Percentiles rank a stretch among this genome's conserved stretches.
Conservation (phyloP, 108 stramenopile genomes). For the Cylindrotheca closterium region DNA sequence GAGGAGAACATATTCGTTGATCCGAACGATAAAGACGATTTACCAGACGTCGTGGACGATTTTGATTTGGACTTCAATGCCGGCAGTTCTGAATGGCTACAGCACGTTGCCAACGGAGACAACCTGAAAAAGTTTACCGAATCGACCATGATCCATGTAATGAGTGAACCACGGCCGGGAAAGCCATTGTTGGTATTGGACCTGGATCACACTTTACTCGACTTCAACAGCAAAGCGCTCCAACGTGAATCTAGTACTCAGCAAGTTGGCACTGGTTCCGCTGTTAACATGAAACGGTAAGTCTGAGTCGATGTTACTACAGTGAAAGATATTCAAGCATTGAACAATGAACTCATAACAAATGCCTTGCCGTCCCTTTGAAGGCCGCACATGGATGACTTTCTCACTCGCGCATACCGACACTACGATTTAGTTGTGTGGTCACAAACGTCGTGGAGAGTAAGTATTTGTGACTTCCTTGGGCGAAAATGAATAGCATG, state of each 20-base stretch:
- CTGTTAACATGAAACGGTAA: slow-evolving; percentile 57
- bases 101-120: slow-evolving; percentile 82
- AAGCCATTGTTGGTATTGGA: slow-evolving; percentile 93
- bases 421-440: slow-evolving; percentile 94
- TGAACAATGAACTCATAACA: no score
- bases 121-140: slow-evolving; percentile 88
- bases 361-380: no score
- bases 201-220: slow-evolving; percentile 94
- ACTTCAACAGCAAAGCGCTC: slow-evolving; percentile 72
- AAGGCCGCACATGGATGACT: slow-evolving; percentile 91
- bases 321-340: background rate
- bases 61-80: slow-evolving; percentile 88
- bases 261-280: slow-evolving; percentile 19
- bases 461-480: slow-evolving; percentile 4
- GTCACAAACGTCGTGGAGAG: slow-evolving; percentile 94
- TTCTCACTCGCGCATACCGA: slow-evolving; percentile 75
- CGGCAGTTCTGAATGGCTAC: slow-evolving; percentile 56
- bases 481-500: no score
- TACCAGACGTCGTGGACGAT: slow-evolving; percentile 90
- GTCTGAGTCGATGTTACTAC: slow-evolving; percentile 3
- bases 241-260: slow-evolving; percentile 35
- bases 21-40: slow-evolving; percentile 67
- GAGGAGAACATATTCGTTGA: slow-evolving; percentile 93
- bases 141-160: slow-evolving; percentile 80
- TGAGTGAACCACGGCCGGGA: slow-evolving; percentile 77